Base-by-base conservation (phyloP, 1,284 basidiomycete genomes). In the Amylostereum chailletii region DNA sequence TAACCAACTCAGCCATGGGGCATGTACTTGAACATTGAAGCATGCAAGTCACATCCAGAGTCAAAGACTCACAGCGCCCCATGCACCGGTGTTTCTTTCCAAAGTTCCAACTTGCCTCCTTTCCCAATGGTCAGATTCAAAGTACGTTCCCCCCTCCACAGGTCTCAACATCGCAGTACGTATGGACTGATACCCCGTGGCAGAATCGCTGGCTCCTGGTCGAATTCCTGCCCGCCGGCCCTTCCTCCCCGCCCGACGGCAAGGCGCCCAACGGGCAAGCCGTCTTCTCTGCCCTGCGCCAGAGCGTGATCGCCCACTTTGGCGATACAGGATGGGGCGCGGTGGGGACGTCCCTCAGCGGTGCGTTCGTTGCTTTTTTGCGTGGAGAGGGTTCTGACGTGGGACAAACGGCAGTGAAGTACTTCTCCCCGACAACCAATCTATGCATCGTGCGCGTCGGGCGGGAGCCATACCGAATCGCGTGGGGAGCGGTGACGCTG, bases 1-100 rank as follows among this genome's bases (percentile, higher is more conserved):
- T 83, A 75, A 83, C 81, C 82, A 83, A 81, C 82, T 83, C 72
- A 83, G 81, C 82, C 82, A 84, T 74, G 81, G 81, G 80, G 81
- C 81, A 83, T 19, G 4, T 41, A 19, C 1, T 1, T 19, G 19
- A 1, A 19, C 19, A 19, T 19, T 1, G 19, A 19, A 19, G 19
- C 19, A 19, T 19, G 19, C 19, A 19, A 1, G 1, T 19, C 1
- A 19, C 19, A 19, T 19, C 19, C 19, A 19, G 1, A 19, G 19
- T 19, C 19, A 19, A 1, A 19, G 19, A 19, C 19, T 19, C 19
- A 19, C 19, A 19, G 19, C 19, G 19, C 19, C 19, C 19, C 19
- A 19, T 19, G 19, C 1, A 1, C 19, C 19, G 19, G 19, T 1
- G 19, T 19, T 19, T 19, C 19, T 19, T 19, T 19, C 19, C 19